Evolutionary conservation across 2,329 filamentous ascomycete genomes (phyloP).

Genomic region (Alternaria sp.): DNA sequence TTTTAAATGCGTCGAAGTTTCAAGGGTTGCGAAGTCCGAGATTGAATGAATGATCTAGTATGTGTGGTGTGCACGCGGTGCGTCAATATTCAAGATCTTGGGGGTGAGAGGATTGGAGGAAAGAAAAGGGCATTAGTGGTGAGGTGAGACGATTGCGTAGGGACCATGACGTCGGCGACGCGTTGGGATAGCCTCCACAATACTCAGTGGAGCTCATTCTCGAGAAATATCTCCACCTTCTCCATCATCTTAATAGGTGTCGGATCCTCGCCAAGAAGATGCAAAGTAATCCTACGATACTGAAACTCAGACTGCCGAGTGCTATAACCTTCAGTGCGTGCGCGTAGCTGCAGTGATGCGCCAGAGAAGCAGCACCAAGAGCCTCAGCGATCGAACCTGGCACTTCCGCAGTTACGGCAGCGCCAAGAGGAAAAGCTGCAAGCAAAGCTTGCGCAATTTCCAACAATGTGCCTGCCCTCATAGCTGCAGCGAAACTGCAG

Average conservation of each 20-base stretch:
- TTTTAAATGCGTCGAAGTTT: neutral
- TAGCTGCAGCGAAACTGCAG: slow-evolving; percentile 31
- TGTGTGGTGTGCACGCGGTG: neutral
- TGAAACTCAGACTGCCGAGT: slow-evolving; percentile 34
- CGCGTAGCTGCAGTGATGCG: slow-evolving; percentile 37
- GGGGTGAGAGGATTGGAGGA: neutral
- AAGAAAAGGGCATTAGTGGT: neutral
- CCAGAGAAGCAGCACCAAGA: slow-evolving; percentile 28
- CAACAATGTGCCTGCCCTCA: slow-evolving; percentile 31
- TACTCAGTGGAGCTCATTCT: slow-evolving; percentile 34
- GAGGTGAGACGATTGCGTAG: neutral
- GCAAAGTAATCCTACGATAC: slow-evolving; percentile 30
- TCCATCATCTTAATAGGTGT: slow-evolving; percentile 36
- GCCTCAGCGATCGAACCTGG: slow-evolving; percentile 22
- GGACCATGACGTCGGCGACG: slow-evolving; percentile 3
- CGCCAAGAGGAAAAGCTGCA: slow-evolving; percentile 36
- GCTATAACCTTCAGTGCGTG: slow-evolving; percentile 34
- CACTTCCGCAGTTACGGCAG: slow-evolving; percentile 30
- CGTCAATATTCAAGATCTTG: neutral
- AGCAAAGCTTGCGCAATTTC: slow-evolving; percentile 35
- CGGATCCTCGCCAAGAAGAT: slow-evolving; percentile 36
- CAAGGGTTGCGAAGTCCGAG: neutral
- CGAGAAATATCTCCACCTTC: slow-evolving; percentile 40
- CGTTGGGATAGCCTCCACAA: neutral
- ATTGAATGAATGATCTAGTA: neutral